Evolutionary conservation across 2,329 filamentous ascomycete species (phyloP).

Genomic region (Penicillium sp.): DNA sequence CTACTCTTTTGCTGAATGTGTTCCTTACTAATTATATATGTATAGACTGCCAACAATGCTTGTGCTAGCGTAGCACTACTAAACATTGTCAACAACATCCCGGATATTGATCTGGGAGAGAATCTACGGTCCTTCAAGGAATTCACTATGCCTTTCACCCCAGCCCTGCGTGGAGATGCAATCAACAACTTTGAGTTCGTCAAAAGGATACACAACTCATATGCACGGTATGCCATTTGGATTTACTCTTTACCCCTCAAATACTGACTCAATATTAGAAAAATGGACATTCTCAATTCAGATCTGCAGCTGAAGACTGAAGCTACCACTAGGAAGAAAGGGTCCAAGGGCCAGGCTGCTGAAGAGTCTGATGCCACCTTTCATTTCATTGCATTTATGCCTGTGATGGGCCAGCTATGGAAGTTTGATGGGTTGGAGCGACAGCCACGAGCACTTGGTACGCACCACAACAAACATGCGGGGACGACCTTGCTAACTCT

Average conservation of each 20-base stretch:
- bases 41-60: slow-evolving; percentile 73
- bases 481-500: slow-evolving; percentile 11
- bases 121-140: slow-evolving; percentile 71
- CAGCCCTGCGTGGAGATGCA: slow-evolving; percentile 71
- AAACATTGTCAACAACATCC: slow-evolving; percentile 88
- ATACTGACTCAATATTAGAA: slow-evolving; percentile 46
- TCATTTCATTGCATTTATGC: slow-evolving; percentile 89
- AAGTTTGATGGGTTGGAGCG: slow-evolving; percentile 81
- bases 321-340: slow-evolving; percentile 41
- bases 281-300: slow-evolving; percentile 72
- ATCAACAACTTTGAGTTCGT: slow-evolving; percentile 75
- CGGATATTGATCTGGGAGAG: slow-evolving; percentile 65
- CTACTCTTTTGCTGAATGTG: background rate
- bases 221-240: slow-evolving; percentile 60
- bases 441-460: slow-evolving; percentile 66
- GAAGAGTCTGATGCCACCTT: slow-evolving; percentile 63
- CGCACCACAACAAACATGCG: slow-evolving; percentile 1
- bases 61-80: slow-evolving; percentile 91
- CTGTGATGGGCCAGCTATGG: slow-evolving; percentile 73
- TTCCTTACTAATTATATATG: background rate
- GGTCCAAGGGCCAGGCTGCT: slow-evolving; percentile 44
- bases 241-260: slow-evolving; percentile 5
- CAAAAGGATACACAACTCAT: slow-evolving; percentile 82
- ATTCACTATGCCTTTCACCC: slow-evolving; percentile 66
- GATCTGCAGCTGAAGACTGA: slow-evolving; percentile 62